Evolutionary conservation across 2,329 filamentous ascomycete species (phyloP).

Genomic region (Chrysoporthe deuterocubensis): DNA sequence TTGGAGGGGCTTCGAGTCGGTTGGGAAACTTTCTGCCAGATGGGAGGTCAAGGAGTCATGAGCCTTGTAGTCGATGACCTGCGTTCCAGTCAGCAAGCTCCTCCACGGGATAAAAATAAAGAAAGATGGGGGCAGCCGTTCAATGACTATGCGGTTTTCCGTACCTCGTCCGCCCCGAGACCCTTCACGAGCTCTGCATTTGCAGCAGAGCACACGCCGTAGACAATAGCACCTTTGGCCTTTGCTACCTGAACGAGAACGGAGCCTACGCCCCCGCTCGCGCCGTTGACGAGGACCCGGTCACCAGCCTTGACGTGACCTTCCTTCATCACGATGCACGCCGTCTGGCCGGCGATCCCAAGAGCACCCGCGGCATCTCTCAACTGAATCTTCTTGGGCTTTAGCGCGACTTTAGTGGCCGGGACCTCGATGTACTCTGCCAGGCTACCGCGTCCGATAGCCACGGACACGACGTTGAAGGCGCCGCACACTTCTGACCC

Average conservation of each 20-base stretch:
- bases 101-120: neutral
- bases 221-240: slow-evolving; percentile 46
- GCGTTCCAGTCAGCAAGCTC: neutral
- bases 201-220: slow-evolving; percentile 51
- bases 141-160: slow-evolving; percentile 6
- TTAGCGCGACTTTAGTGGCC: slow-evolving; percentile 34
- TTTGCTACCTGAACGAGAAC: slow-evolving; percentile 51
- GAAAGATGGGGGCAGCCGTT: neutral
- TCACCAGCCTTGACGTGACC: slow-evolving; percentile 32
- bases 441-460: slow-evolving; percentile 39
- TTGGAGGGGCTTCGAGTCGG: slow-evolving; percentile 39
- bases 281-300: slow-evolving; percentile 52
- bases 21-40: slow-evolving; percentile 34
- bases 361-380: slow-evolving; percentile 38
- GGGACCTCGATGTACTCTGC: slow-evolving; percentile 42
- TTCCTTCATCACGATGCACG: slow-evolving; percentile 35
- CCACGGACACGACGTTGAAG: slow-evolving; percentile 35
- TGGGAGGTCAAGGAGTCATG: slow-evolving; percentile 42
- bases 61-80: slow-evolving; percentile 48
- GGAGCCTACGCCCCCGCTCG: slow-evolving; percentile 55
- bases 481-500: slow-evolving; percentile 39
- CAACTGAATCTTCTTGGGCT: slow-evolving; percentile 33
- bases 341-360: slow-evolving; percentile 42
- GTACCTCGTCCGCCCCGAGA: slow-evolving; percentile 54
- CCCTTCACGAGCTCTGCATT: slow-evolving; percentile 50